Evolutionary conservation across 75 land plant species (phyloP), one percentile per base, ranked within the genome.

Genomic region (Larix kaempferi): DNA sequence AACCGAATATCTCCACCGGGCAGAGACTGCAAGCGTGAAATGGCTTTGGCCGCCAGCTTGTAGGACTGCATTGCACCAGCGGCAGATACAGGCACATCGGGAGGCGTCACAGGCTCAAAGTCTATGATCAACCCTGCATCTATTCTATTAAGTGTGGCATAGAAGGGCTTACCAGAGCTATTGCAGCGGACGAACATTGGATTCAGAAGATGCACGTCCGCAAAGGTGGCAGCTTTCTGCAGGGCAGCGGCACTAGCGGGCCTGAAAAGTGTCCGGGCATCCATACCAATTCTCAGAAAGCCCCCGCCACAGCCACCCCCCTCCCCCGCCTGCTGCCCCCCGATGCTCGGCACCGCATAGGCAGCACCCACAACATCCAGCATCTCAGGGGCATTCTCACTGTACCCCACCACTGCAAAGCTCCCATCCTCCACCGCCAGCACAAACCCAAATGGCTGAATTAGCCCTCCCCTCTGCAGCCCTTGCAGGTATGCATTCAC

Each of bases 351-450:
- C n/a, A 90, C 94, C 4, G 94, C 88, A 77, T 92, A 90, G 35
- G 73, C 49, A 49, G 2, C 54, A 77, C 83, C 82, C 10, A 85
- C 78, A 86, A 88, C 81, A 27, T 92, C 89, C 69, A 94, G 80
- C 94, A 92, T 90, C 63, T 90, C 94, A 44, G 89, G 84, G 13
- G 96, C 92, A 71, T 94, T 94, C 59, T 92, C 94, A 66, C 92
- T 90, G 82, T 84, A 94, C 11, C 94, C 96, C 54, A 89, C 83
- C 39, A 94, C 88, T 25, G 73, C 77, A 78, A 85, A 90, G 35
- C 85, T 83, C 78, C 84, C 91, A 78, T 94, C 96, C 63, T 94
- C 94, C n/a, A 94, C 75, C 54, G 92, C 96, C 21, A 94, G 57
- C 80, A 94, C 59, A 74, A 92, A 94, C 12, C 96, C 96, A 74